A percentile compares a stretch with the other conserved stretches of the same genome.
phyloP scores from a whole-genome alignment of 768 basidiomycete species.

The Leccinellum albellum region DNA sequence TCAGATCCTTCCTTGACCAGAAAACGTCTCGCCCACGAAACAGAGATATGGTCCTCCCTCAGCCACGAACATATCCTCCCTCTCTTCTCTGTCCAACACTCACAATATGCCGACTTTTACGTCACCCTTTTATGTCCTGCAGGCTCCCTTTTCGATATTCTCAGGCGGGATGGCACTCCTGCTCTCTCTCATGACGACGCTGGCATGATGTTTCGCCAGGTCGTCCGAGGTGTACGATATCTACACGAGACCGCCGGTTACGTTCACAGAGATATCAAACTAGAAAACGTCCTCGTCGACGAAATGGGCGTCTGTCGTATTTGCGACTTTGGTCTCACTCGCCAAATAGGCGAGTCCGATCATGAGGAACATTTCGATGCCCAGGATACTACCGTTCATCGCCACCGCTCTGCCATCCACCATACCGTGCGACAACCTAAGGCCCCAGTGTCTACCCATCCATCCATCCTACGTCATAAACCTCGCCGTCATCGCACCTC shows the following conservation, averaged over 20 bases:
- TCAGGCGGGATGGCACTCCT: slow-evolving; percentile 65
- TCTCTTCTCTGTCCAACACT: slow-evolving; percentile 62
- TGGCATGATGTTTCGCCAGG: slow-evolving; percentile 82
- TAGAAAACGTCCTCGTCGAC: slow-evolving; percentile 94
- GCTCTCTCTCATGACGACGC: slow-evolving; percentile 74
- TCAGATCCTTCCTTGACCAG: slow-evolving; percentile 44
- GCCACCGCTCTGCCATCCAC: slow-evolving; percentile 27
- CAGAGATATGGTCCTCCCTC: slow-evolving; percentile 67
- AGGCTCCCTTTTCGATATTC: slow-evolving; percentile 80
- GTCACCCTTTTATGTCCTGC: slow-evolving; percentile 82
- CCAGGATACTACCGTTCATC: slow-evolving; percentile 9
- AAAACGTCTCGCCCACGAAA: slow-evolving; percentile 67
- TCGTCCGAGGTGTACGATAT: slow-evolving; percentile 79
- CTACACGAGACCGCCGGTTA: slow-evolving; percentile 72
- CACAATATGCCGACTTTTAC: slow-evolving; percentile 67
- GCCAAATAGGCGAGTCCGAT: slow-evolving; percentile 52
- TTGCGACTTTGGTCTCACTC: slow-evolving; percentile 79
- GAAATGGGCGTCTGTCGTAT: slow-evolving; percentile 85
- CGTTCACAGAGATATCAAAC: slow-evolving; percentile 93
- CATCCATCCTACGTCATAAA: slow-evolving; percentile 24
- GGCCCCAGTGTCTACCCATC: slow-evolving; percentile 13
- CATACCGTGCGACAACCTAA: slow-evolving; percentile 26
- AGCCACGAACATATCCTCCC: slow-evolving; percentile 86
- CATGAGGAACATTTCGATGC: slow-evolving; percentile 30
- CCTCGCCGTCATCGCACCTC: slow-evolving; percentile 51